Percentiles rank a stretch among this genome's conserved stretches.
Conservation (phyloP, 176 grass and related monocot species). For the Triticum aestivum region IWGSC_CS_RefSeq_v2.1 NC_057796.1:76344833-76345332, state of each 20-base stretch:
- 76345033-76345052: neutral
- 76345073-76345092: neutral
- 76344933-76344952: conserved; percentile 12
- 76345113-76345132: neutral
- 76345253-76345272: neutral
- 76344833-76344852: no score
- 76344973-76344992: neutral
- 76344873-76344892: neutral
- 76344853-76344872: neutral
- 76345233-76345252: neutral
- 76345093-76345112: neutral
- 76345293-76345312: no score
- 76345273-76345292: no score
- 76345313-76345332: no score
- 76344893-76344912: neutral
- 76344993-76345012: neutral
- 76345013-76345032: neutral
- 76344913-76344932: no score
- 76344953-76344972: conserved; percentile 6
- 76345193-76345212: neutral
- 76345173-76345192: neutral
- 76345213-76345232: neutral
- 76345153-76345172: neutral
- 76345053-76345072: neutral
- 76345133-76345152: neutral